Conservation (phyloP, 2,329 filamentous ascomycete genomes). For the Colletotrichum karsti region DNA sequence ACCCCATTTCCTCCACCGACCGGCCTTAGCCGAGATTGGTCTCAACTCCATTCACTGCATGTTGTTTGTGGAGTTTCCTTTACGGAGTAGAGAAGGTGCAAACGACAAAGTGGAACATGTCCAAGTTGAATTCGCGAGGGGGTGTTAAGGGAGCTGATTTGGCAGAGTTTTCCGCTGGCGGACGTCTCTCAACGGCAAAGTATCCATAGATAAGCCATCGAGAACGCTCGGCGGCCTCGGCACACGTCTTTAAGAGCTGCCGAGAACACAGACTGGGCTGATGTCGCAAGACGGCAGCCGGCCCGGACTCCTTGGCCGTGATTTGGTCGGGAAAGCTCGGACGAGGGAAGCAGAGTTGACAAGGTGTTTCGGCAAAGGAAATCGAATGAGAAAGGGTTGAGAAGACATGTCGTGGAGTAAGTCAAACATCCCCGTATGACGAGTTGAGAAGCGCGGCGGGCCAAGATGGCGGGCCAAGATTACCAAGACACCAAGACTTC, state of each 20-base stretch:
- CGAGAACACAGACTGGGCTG: not conserved
- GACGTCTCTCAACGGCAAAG: not conserved
- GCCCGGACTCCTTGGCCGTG: not conserved
- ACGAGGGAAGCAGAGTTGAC: not conserved
- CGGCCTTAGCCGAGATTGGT: not conserved
- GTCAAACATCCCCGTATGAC: not conserved
- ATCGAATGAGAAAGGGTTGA: not conserved
- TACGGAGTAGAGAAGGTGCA: no score
- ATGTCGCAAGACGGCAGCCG: not conserved
- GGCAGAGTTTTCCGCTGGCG: not conserved
- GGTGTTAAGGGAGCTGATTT: not conserved
- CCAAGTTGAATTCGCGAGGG: no score
- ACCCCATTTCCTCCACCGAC: not conserved
- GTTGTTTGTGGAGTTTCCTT: not conserved
- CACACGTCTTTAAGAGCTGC: not conserved
- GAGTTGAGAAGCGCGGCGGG: not conserved
- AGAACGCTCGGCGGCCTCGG: not conserved
- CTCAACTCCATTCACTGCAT: not conserved
- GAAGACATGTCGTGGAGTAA: not conserved
- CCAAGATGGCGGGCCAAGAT: conserved; percentile 6
- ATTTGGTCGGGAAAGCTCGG: not conserved
- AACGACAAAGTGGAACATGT: no score
- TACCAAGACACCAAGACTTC: conserved; percentile 13
- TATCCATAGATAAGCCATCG: not conserved
- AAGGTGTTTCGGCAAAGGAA: not conserved